These are phyloP conservation scores for Atkinsonella texensis DNA, from an alignment of 2,329 filamentous ascomycete species.

Conservation along the genomic window DNA sequence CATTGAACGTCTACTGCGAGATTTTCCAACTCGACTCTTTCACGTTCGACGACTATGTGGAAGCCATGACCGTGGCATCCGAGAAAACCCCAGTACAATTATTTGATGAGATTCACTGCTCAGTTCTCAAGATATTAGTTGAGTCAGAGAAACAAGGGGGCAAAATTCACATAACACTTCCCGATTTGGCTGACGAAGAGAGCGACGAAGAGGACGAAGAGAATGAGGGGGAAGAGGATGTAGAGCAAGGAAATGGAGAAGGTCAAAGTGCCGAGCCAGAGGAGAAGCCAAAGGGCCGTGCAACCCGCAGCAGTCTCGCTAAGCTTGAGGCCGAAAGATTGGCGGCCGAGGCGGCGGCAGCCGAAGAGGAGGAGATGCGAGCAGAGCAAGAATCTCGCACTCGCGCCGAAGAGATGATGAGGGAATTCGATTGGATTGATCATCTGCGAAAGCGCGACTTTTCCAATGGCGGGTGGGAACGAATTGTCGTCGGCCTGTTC, in stretches of 20 bases:
- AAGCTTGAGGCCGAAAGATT: constrained; percentile 65
- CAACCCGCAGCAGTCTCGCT: constrained; percentile 75
- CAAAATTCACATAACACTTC: constrained; percentile 66
- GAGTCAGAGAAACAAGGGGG: constrained; percentile 63
- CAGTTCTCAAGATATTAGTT: constrained; percentile 78
- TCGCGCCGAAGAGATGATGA: constrained; percentile 64
- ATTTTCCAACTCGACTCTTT: constrained; percentile 93
- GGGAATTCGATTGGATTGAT: constrained; percentile 72
- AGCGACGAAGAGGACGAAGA: constrained; percentile 53
- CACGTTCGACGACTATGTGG: constrained; percentile 90
- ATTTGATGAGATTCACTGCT: constrained; percentile 83
- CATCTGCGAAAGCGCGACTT: constrained; percentile 76
- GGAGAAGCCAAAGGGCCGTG: constrained; percentile 52
- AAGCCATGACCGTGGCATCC: constrained; percentile 70
- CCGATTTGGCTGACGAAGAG: constrained; percentile 60
- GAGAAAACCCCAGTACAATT: constrained; percentile 68
- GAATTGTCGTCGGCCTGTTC: constrained; percentile 77
- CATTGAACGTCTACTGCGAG: constrained; percentile 94
- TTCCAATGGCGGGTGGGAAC: constrained; percentile 77
- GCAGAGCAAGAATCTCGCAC: constrained; percentile 43
- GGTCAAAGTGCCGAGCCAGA: constrained; percentile 59
- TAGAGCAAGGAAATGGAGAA: constrained; percentile 39
- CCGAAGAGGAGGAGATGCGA: constrained; percentile 35
- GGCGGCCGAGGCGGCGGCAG: constrained; percentile 45
- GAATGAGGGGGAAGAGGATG: constrained; percentile 42